Conservation (phyloP, 139 green algal species). For the Tetraselmis chui region DNA sequence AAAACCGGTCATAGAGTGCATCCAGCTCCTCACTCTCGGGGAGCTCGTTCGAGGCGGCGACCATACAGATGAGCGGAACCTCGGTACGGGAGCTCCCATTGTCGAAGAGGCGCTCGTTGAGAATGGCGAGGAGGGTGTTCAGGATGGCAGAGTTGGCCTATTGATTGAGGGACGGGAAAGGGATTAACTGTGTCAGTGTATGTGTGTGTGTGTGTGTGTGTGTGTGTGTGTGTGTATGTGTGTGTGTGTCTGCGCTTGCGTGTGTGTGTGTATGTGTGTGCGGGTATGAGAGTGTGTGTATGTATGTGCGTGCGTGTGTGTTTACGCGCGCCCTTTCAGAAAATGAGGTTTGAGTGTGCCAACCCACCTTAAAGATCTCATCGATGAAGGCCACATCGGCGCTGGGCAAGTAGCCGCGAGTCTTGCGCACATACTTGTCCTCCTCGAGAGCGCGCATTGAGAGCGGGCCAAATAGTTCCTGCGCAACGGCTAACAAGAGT, state of each 20-base stretch:
- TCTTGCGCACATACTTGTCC: slow-evolving; percentile 84
- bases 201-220: background rate
- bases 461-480: slow-evolving; percentile 86
- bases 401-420: slow-evolving; percentile 79
- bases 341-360: no score
- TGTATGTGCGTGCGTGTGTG: no score
- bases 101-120: slow-evolving; percentile 94
- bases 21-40: slow-evolving; percentile 88
- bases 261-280: no score
- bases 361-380: slow-evolving; percentile 78
- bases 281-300: no score
- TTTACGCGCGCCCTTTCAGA: no score
- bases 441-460: slow-evolving; percentile 86
- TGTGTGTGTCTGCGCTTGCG: no score
- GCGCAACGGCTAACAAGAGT: no score
- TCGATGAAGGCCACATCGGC: slow-evolving; percentile 86
- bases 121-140: slow-evolving; percentile 87
- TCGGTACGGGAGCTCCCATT: slow-evolving; percentile 66
- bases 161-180: no score
- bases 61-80: slow-evolving; percentile 54
- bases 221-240: no score
- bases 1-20: slow-evolving; percentile 89
- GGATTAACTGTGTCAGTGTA: background rate
- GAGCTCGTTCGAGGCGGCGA: slow-evolving; percentile 84
- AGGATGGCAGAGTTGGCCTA: slow-evolving; percentile 91